Conservation (phyloP, 352 stramenopile species). For the Phytophthora fragariae region DNA sequence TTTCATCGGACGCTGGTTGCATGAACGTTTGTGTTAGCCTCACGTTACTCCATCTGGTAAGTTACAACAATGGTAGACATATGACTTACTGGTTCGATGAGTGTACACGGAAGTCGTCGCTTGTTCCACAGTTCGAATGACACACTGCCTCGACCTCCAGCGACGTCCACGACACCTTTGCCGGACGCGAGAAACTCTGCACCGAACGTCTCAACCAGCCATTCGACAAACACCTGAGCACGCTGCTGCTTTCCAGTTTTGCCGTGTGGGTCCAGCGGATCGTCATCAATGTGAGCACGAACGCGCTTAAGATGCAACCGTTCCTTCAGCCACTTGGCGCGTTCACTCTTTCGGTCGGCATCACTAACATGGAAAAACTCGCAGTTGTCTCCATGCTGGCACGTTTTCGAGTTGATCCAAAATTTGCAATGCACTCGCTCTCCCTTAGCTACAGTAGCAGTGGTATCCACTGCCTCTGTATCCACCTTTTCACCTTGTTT, state of each 20-base stretch:
- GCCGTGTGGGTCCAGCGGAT: conserved; percentile 69
- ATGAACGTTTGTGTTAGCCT: conserved; percentile 22
- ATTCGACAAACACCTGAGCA: conserved; percentile 76
- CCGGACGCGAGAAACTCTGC: conserved; percentile 50
- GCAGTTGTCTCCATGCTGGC: conserved; percentile 73
- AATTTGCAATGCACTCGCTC: conserved; percentile 72
- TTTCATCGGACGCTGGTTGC: conserved; percentile 70
- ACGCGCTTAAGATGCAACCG: conserved; percentile 68
- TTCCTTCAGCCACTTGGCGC: conserved; percentile 69
- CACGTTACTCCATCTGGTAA: background rate
- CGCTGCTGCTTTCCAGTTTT: conserved; percentile 81
- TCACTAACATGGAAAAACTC: conserved; percentile 65
- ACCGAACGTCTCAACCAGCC: conserved; percentile 80
- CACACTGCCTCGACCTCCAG: conserved; percentile 80
- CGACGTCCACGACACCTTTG: conserved; percentile 81
- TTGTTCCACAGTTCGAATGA: conserved; percentile 90
- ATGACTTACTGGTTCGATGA: conserved; percentile 81
- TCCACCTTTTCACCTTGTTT: conserved; percentile 5
- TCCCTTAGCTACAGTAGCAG: background rate
- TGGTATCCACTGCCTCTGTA: background rate
- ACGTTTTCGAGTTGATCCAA: conserved; percentile 85
- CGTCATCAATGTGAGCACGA: conserved; percentile 60
- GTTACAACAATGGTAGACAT: background rate
- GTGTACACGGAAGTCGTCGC: conserved; percentile 66
- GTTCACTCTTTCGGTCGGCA: conserved; percentile 55